Evolutionary conservation across 1,284 basidiomycete genomes (phyloP).

Genomic region (Neotropicomus parvogracilis): DNA sequence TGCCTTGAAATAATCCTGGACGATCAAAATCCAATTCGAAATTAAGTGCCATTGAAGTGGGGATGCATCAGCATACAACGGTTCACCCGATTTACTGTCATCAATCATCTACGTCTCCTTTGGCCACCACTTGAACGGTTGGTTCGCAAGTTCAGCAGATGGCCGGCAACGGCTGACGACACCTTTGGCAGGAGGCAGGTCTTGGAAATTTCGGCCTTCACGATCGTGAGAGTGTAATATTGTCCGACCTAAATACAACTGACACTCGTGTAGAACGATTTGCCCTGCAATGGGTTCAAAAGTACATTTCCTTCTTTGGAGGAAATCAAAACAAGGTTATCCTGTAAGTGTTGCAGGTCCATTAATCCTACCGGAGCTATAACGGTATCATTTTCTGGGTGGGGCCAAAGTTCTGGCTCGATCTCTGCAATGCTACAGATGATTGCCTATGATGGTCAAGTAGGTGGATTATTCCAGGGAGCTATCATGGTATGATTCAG

Average conservation of each 20-base stretch:
- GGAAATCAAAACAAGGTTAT: background rate
- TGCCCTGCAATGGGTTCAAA: background rate
- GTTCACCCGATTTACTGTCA: background rate
- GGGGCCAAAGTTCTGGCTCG: conserved; percentile 57
- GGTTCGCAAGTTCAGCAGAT: background rate
- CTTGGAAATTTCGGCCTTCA: background rate
- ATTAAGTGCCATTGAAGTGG: background rate
- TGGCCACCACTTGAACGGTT: background rate
- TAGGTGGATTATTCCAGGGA: conserved; percentile 48
- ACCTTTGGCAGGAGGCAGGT: background rate
- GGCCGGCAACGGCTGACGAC: background rate
- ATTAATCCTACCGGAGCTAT: no score
- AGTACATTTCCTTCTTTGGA: background rate
- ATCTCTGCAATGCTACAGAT: conserved; percentile 52
- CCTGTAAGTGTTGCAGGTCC: background rate
- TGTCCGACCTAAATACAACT: background rate
- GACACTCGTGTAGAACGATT: background rate
- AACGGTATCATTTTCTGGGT: conserved; percentile 31
- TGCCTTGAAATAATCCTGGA: background rate
- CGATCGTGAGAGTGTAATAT: background rate
- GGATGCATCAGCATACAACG: background rate
- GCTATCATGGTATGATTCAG: conserved; percentile 40
- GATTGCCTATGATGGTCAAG: conserved; percentile 48
- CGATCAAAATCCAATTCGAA: background rate
- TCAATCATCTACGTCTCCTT: background rate